These are phyloP conservation scores for Echinochloa phyllopogon DNA, from an alignment of 176 grass and related monocot species.

Conservation along the genomic window DNA sequence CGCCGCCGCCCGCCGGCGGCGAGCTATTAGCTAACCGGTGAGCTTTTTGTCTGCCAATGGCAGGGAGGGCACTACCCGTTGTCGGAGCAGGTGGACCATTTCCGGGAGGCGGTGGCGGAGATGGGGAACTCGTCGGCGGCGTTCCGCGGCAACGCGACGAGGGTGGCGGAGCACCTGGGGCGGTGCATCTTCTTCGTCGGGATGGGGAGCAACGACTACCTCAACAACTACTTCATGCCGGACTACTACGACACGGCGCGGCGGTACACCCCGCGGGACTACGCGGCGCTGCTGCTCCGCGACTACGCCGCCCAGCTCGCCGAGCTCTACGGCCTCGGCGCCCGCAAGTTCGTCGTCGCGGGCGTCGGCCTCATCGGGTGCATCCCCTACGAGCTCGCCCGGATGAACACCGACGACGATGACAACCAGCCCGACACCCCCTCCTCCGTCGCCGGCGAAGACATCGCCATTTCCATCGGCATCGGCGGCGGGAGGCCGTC, in stretches of 20 bases:
- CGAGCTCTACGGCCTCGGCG: constrained; percentile 58
- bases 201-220: constrained; percentile 99
- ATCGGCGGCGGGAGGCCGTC: not conserved
- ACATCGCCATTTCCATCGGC: constrained; percentile 23
- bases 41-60: too few species aligned
- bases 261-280: constrained; percentile 53
- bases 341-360: constrained; percentile 70
- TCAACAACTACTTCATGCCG: constrained; percentile 99
- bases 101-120: constrained; percentile 52
- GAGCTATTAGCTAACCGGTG: too few species aligned
- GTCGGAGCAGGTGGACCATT: constrained; percentile 72
- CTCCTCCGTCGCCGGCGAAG: not conserved
- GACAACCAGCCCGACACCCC: not conserved
- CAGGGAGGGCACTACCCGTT: constrained; percentile 82
- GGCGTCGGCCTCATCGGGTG: constrained; percentile 84
- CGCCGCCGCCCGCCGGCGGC: too few species aligned
- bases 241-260: constrained; percentile 58
- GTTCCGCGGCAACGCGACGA: constrained; percentile 35
- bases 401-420: constrained; percentile 28
- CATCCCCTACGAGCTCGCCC: constrained; percentile 93
- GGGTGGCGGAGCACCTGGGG: constrained; percentile 29
- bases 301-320: constrained; percentile 67
- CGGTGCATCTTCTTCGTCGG: constrained; percentile 91
- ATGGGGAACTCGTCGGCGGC: constrained; percentile 29
- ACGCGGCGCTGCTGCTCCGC: constrained; percentile 61